phyloP scores from a whole-genome alignment of 306 rosid species.

The Neltuma alba region DNA sequence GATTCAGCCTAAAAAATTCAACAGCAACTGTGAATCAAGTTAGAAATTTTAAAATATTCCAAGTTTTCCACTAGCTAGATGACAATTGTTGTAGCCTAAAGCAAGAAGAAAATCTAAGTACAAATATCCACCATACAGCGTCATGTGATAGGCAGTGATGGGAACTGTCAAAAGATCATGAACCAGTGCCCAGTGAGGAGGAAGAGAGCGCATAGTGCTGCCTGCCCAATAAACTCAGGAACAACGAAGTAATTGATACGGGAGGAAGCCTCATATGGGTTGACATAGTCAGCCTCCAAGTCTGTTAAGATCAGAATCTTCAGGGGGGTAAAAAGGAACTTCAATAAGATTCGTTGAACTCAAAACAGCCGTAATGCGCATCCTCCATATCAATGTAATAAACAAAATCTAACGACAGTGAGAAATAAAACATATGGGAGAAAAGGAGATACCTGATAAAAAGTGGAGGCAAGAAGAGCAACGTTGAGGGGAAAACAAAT shows the following conservation, averaged over 20 bases:
- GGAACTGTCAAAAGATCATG: constrained; percentile 83
- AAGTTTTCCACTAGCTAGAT: neutral
- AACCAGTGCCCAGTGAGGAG: constrained; percentile 85
- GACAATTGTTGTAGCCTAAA: neutral
- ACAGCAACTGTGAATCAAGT: constrained; percentile 1
- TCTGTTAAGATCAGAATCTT: constrained; percentile 83
- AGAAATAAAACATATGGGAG: neutral
- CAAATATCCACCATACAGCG: constrained; percentile 59
- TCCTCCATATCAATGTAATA: neutral
- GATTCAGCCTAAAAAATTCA: neutral
- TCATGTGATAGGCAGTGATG: constrained; percentile 56
- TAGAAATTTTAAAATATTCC: neutral
- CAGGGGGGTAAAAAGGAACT: neutral
- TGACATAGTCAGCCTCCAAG: constrained; percentile 86
- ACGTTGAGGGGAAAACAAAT: constrained; percentile 66
- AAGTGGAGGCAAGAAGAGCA: constrained; percentile 73
- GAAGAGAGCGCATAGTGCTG: constrained; percentile 59
- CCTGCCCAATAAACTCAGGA: constrained; percentile 77
- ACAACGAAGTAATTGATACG: constrained; percentile 70
- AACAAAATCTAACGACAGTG: neutral
- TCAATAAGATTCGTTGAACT: constrained; percentile 7
- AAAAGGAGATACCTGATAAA: constrained; percentile 63
- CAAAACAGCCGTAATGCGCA: neutral
- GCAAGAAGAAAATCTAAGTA: neutral
- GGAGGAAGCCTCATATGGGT: constrained; percentile 76